Percentiles rank a stretch among this genome's conserved stretches.
phyloP scores from a whole-genome alignment of 768 basidiomycete genomes.

The Thelephora aurantiotincta region DNA sequence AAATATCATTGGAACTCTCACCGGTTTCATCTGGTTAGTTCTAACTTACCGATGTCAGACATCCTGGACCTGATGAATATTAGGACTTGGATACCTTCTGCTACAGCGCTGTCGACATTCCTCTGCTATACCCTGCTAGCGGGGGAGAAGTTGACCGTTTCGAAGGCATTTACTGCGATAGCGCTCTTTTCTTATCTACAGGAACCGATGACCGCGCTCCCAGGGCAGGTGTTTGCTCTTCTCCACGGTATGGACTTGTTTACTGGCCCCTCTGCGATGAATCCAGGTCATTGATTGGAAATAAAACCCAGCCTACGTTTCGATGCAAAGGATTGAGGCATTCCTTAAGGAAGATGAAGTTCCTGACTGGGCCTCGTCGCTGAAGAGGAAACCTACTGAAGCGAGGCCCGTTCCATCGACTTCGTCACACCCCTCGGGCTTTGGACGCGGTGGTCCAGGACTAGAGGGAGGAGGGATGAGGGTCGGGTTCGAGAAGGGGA shows the following conservation, averaged over 20 bases:
- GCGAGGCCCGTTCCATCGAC: too few relatives aligned
- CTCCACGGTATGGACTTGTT: constrained; percentile 31
- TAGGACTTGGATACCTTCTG: constrained; percentile 65
- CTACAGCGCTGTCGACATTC: constrained; percentile 48
- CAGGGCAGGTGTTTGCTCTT: constrained; percentile 49
- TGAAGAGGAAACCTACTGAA: constrained; percentile 22
- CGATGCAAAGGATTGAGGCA: constrained; percentile 67
- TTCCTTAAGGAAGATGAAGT: constrained; percentile 68
- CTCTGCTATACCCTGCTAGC: constrained; percentile 56
- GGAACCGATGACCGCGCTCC: constrained; percentile 49
- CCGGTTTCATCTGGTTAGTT: constrained; percentile 55
- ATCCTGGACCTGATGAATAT: neutral
- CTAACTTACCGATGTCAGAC: neutral
- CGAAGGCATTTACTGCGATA: constrained; percentile 70
- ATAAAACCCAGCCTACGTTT: constrained; percentile 42
- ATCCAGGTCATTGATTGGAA: neutral
- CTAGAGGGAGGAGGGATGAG: constrained; percentile 9
- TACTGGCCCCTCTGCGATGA: neutral
- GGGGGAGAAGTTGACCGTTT: constrained; percentile 52
- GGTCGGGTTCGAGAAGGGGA: constrained; percentile 40
- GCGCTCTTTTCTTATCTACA: constrained; percentile 65
- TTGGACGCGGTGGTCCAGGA: too few relatives aligned
- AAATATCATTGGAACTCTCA: constrained; percentile 42
- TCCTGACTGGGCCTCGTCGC: constrained; percentile 60
- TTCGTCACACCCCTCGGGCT: neutral